A percentile compares a stretch with the other conserved stretches of the same genome.
These are phyloP conservation scores for Hericium rajendrae DNA, from an alignment of 768 basidiomycete species.

Conservation along the genomic window DNA sequence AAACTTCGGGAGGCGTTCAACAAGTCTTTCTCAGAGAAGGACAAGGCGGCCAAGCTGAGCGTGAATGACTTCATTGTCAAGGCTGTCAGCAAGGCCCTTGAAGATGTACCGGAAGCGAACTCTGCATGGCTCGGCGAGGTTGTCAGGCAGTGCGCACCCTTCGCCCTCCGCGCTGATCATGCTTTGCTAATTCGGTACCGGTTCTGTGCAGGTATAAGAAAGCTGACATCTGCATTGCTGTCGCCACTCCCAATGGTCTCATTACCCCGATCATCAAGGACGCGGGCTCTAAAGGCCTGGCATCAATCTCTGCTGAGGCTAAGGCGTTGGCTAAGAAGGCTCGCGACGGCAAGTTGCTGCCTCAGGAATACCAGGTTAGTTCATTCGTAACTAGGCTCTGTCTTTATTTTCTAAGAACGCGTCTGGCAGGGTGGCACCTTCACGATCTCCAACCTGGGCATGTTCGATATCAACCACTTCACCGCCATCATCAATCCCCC, in stretches of 20 bases:
- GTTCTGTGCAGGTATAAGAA: slow-evolving; percentile 68
- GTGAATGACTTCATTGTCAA: slow-evolving; percentile 99
- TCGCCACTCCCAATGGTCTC: slow-evolving; percentile 89
- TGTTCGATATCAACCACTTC: slow-evolving; percentile 93
- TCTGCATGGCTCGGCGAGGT: slow-evolving; percentile 95
- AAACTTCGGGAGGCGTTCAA: slow-evolving; percentile 97
- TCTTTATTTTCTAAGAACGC: background rate
- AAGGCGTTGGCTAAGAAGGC: slow-evolving; percentile 93
- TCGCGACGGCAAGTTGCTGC: slow-evolving; percentile 91
- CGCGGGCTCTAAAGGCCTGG: slow-evolving; percentile 85
- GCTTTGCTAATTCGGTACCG: too few relatives aligned
- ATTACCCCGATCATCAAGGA: slow-evolving; percentile 98
- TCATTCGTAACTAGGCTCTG: background rate
- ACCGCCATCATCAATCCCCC: slow-evolving; percentile 99
- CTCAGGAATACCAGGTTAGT: slow-evolving; percentile 87
- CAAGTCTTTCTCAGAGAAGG: slow-evolving; percentile 75
- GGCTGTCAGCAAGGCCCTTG: slow-evolving; percentile 81
- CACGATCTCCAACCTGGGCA: slow-evolving; percentile 98
- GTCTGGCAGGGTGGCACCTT: slow-evolving; percentile 80
- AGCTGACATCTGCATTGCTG: slow-evolving; percentile 94
- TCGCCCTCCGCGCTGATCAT: too few relatives aligned
- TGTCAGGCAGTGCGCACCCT: slow-evolving; percentile 76
- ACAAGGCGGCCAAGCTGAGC: slow-evolving; percentile 87
- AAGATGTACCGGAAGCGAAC: slow-evolving; percentile 96
- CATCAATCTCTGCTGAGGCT: slow-evolving; percentile 84